Evolutionary conservation across 768 basidiomycete species (phyloP).

Genomic region (Kwoniella mangroviensis): DNA sequence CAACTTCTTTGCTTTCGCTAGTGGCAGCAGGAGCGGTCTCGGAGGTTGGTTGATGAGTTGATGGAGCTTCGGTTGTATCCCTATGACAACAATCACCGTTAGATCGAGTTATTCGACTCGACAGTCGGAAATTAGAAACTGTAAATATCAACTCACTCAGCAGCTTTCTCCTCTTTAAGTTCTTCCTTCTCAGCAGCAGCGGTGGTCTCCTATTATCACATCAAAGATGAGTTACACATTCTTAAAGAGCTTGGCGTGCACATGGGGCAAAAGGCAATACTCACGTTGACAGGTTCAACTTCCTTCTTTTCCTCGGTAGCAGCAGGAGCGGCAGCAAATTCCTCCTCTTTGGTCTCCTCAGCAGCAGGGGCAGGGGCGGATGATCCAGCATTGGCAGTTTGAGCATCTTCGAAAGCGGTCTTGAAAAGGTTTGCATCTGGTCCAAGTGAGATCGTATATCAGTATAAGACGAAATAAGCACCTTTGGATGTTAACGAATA

Average conservation of each 20-base stretch:
- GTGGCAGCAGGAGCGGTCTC: slow-evolving; percentile 31
- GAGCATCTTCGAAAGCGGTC: slow-evolving; percentile 81
- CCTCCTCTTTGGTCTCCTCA: slow-evolving; percentile 63
- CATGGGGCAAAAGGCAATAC: background rate
- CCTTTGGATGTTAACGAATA: too few relatives aligned
- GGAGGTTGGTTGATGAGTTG: slow-evolving; percentile 39
- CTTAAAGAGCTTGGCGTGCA: background rate
- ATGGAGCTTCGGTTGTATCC: slow-evolving; percentile 38
- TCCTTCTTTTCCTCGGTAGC: slow-evolving; percentile 23
- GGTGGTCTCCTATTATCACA: slow-evolving; percentile 36
- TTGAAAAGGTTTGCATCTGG: slow-evolving; percentile 87
- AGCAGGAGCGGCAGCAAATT: slow-evolving; percentile 11
- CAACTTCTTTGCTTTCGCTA: slow-evolving; percentile 32
- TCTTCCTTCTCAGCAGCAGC: slow-evolving; percentile 36
- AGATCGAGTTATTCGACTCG: background rate
- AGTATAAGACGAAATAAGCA: too few relatives aligned
- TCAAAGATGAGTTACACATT: background rate
- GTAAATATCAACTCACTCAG: slow-evolving; percentile 32
- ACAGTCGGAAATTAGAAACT: background rate
- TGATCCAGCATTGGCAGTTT: slow-evolving; percentile 58
- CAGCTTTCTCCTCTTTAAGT: slow-evolving; percentile 45
- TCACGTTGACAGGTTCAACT: slow-evolving; percentile 38
- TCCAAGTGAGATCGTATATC: too few relatives aligned
- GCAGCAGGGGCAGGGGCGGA: slow-evolving; percentile 11
- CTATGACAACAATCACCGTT: slow-evolving; percentile 3